A percentile compares a stretch with the other conserved stretches of the same genome.
phyloP scores from a whole-genome alignment of 2,329 filamentous ascomycete genomes.

The Ceratocystis alfenasii region DNA sequence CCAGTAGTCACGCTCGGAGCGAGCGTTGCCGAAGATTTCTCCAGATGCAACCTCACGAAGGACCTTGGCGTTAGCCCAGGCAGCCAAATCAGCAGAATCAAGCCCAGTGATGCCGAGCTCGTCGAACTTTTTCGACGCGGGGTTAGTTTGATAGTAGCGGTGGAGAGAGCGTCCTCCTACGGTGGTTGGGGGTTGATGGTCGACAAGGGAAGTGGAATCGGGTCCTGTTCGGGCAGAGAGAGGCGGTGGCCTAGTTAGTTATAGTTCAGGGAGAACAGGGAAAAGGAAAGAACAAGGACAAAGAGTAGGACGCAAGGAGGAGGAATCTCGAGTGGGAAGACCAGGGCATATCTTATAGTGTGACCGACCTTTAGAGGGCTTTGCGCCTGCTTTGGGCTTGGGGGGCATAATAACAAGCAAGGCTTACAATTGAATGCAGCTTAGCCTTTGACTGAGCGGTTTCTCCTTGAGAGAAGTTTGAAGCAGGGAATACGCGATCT shows the following conservation, averaged over 20 bases:
- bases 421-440: conserved; percentile 2
- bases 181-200: conserved; percentile 32
- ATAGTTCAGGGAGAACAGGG: too few relatives aligned
- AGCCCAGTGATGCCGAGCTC: conserved; percentile 36
- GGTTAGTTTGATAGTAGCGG: conserved; percentile 40
- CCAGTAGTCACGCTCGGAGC: conserved; percentile 47
- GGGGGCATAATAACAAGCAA: conserved; percentile 29
- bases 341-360: neutral
- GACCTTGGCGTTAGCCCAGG: conserved; percentile 38
- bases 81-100: conserved; percentile 38
- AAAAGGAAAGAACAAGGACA: neutral
- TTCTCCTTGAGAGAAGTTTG: neutral
- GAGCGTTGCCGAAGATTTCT: conserved; percentile 32
- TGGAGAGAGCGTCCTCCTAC: conserved; percentile 38
- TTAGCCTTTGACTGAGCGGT: neutral
- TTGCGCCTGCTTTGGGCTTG: conserved; percentile 31
- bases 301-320: neutral
- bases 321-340: neutral
- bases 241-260: neutral
- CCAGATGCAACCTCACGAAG: conserved; percentile 34
- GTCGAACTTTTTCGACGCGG: conserved; percentile 36
- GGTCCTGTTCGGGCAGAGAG: conserved; percentile 25
- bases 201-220: conserved; percentile 25
- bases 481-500: neutral
- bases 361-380: conserved; percentile 26